These are phyloP conservation scores for Hemerocallis citrina DNA, from an alignment of 106 monocot genomes.

Conservation along the genomic window DNA sequence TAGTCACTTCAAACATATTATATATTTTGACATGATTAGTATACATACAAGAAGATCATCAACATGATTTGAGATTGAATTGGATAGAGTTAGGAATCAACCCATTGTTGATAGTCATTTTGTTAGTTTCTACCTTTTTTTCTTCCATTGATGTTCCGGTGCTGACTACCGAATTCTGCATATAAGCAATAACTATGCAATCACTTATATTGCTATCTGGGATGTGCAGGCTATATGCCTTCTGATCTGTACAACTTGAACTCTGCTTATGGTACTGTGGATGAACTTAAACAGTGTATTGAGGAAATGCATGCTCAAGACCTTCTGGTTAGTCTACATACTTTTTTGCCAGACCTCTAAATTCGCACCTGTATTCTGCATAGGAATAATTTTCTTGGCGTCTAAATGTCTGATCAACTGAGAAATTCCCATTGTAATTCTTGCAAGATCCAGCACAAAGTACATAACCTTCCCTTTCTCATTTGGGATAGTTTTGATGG, in stretches of 20 bases:
- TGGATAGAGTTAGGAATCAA: background rate
- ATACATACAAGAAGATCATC: no score
- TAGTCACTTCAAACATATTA: background rate
- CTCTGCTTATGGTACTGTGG: constrained; percentile 28
- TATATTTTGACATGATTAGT: background rate
- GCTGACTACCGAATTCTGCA: background rate
- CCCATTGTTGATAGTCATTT: no score
- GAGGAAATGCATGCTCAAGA: constrained; percentile 38
- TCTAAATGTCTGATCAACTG: no score
- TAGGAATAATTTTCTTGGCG: no score
- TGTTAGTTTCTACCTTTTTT: no score
- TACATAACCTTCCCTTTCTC: background rate
- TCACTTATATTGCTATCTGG: background rate
- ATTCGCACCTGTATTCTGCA: background rate
- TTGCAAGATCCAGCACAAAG: no score
- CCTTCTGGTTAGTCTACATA: constrained; percentile 20
- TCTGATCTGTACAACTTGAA: constrained; percentile 40
- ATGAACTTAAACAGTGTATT: constrained; percentile 33
- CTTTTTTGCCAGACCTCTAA: background rate
- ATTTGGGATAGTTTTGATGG: background rate
- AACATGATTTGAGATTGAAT: background rate
- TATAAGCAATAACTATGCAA: background rate
- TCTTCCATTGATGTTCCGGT: background rate
- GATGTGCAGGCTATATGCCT: constrained; percentile 37
- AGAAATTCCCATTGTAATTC: no score